Percentiles rank a stretch among this genome's conserved stretches.
These are phyloP conservation scores for Fusarium succisae DNA, from an alignment of 2,329 filamentous ascomycete species.

Conservation along the genomic window DNA sequence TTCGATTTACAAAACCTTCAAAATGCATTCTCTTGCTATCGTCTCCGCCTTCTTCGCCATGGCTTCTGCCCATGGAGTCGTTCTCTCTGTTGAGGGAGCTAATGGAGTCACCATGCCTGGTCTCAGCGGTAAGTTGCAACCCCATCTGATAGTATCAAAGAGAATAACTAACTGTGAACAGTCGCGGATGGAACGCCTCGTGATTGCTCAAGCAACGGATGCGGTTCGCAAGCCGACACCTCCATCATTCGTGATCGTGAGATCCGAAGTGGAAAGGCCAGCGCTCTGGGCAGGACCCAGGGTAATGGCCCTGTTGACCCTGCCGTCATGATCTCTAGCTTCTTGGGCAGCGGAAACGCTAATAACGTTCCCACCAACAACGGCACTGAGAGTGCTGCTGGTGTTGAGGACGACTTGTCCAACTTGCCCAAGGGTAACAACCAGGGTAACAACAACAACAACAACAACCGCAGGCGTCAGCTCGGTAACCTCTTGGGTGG, in stretches of 20 bases:
- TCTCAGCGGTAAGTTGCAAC: slow-evolving; percentile 50
- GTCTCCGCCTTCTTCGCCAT: slow-evolving; percentile 53
- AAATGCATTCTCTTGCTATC: slow-evolving; percentile 45
- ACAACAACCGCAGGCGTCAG: slow-evolving; percentile 38
- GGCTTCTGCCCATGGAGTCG: slow-evolving; percentile 66
- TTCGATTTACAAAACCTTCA: not conserved
- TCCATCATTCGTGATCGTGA: slow-evolving; percentile 72
- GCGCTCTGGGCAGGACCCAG: slow-evolving; percentile 71
- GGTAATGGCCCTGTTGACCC: slow-evolving; percentile 68
- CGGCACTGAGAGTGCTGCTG: slow-evolving; percentile 42
- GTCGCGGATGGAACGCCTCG: slow-evolving; percentile 73
- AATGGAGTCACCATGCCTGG: slow-evolving; percentile 72
- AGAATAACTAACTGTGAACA: slow-evolving; percentile 37
- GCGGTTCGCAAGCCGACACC: slow-evolving; percentile 75
- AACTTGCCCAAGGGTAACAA: slow-evolving; percentile 15
- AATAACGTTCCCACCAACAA: not conserved
- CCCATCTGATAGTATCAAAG: not conserved
- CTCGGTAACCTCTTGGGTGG: slow-evolving; percentile 34
- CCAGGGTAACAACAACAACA: not conserved
- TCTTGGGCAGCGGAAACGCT: slow-evolving; percentile 59
- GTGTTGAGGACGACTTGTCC: slow-evolving; percentile 57
- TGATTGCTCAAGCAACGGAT: slow-evolving; percentile 69
- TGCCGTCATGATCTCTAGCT: slow-evolving; percentile 64
- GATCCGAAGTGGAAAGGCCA: slow-evolving; percentile 60
- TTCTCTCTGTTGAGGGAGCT: slow-evolving; percentile 65